A percentile compares a stretch with the other conserved stretches of the same genome.
Conservation (phyloP, 2,329 filamentous ascomycete genomes). For the Nemania sp. region DNA sequence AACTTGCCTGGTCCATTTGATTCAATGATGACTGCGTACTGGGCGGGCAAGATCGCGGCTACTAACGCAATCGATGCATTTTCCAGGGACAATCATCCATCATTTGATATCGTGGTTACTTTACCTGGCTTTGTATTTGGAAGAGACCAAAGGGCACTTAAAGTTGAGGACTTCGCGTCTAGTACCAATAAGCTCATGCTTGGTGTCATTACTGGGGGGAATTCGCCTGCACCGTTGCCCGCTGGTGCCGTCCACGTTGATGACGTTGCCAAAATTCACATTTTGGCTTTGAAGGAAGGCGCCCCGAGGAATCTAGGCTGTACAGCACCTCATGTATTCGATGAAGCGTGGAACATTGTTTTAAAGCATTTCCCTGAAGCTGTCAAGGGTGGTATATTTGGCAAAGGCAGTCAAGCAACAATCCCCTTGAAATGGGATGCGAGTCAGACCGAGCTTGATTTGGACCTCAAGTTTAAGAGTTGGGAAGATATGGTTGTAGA, state of each 20-base stretch:
- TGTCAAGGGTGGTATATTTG: constrained; percentile 12
- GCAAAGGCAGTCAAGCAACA: constrained; percentile 7
- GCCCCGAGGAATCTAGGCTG: constrained; percentile 13
- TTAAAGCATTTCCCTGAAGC: constrained; percentile 16
- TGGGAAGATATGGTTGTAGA: constrained; percentile 3
- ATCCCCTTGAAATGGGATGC: constrained; percentile 1
- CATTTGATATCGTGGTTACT: constrained; percentile 13
- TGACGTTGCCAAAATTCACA: constrained; percentile 16
- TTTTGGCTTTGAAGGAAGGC: constrained; percentile 10
- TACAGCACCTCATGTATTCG: constrained; percentile 15
- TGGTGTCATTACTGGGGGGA: constrained; percentile 3
- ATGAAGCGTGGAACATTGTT: constrained; percentile 19
- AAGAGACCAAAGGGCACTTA: constrained; percentile 14
- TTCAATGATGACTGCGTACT: constrained; percentile 16
- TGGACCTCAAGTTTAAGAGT: constrained; percentile 4
- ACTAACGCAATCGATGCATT: constrained; percentile 21
- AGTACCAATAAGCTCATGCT: constrained; percentile 8
- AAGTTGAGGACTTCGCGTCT: background rate
- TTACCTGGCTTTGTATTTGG: constrained; percentile 25
- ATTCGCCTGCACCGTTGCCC: constrained; percentile 2
- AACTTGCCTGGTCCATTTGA: constrained; percentile 20
- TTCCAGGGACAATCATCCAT: constrained; percentile 6
- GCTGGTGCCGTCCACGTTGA: constrained; percentile 10
- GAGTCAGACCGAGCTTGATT: constrained; percentile 7
- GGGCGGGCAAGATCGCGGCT: constrained; percentile 17